Evolutionary conservation across 257 asterid genomes (phyloP), one percentile per base, ranked within the genome.

Genomic region (Anisodus tanguticus): DNA sequence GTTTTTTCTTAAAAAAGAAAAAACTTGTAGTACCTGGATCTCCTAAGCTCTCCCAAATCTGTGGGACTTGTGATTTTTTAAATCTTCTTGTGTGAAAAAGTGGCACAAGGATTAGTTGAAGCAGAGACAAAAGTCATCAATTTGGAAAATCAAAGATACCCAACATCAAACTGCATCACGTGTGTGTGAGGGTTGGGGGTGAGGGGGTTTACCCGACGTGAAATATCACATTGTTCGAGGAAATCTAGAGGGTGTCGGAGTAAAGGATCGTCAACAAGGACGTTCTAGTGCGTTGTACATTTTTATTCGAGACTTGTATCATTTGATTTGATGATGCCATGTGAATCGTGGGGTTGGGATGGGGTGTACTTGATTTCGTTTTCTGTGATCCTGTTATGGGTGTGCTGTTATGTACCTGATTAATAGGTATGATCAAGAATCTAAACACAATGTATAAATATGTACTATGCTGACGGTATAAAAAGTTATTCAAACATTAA

Each of bases 51-150:
- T 8, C 12, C 47, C 45, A 22, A 76, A 76, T 51, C 6, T 12
- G 9, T 51, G 59, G 47, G 47, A 51, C 47, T 76, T 6, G 63
- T 26, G 26, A 51, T 41, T 16, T 69, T 26, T 41, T 58, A 88
- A 95, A 92, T 91, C 93, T 87, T 87, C 77, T 83, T 85, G 68
- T 41, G 86, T 82, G 60, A 86, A 86, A 86, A 86, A 53, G 49
- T 51, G 41, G 86, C 78, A 79, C 82, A 79, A 84, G 84, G 10
- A 76, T 85, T 54, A 88, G 88, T 87, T 84, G 79, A 70, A 89
- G 85, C 89, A 22, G 26, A 88, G 83, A 83, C 84, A 82, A 88
- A 84, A 81, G 86, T 85, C 86, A 89, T 86, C 85, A 90, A 89
- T 84, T 88, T 78, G 84, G 80, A 88, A 69, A 22, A 79, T 26